Evolutionary conservation across 768 basidiomycete genomes (phyloP).

Genomic region (Termitomyces sp.): DNA sequence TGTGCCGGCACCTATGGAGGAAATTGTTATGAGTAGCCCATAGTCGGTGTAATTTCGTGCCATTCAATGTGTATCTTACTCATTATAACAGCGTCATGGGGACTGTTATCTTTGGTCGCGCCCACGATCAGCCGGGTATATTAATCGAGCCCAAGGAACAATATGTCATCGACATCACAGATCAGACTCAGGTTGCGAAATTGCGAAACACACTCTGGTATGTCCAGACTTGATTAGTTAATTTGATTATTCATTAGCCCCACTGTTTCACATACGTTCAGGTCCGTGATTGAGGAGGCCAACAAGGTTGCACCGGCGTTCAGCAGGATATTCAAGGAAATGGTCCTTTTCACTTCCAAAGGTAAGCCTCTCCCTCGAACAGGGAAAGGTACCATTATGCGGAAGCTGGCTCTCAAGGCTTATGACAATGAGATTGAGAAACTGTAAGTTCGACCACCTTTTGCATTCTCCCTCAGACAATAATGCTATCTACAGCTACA

Average conservation of each 20-base stretch:
- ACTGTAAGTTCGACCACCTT: slow-evolving; percentile 20
- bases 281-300: slow-evolving; percentile 34
- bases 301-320: slow-evolving; percentile 33
- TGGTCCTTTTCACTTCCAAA: slow-evolving; percentile 38
- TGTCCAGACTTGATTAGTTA: not conserved
- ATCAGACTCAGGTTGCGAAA: slow-evolving; percentile 13
- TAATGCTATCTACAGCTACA: slow-evolving; percentile 16
- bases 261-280: slow-evolving; percentile 5
- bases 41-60: slow-evolving; percentile 7
- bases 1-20: slow-evolving; percentile 28
- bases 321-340: slow-evolving; percentile 44
- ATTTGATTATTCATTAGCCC: not conserved
- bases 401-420: slow-evolving; percentile 28
- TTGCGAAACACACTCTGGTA: slow-evolving; percentile 30
- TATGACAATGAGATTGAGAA: slow-evolving; percentile 37
- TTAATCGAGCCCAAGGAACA: slow-evolving; percentile 17
- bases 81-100: slow-evolving; percentile 10
- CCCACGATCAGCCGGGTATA: slow-evolving; percentile 21
- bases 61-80: not conserved
- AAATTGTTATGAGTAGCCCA: slow-evolving; percentile 14
- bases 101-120: slow-evolving; percentile 33
- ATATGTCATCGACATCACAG: slow-evolving; percentile 17
- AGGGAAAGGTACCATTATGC: slow-evolving; percentile 39
- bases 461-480: not conserved
- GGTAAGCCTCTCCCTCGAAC: slow-evolving; percentile 38